phyloP scores from a whole-genome alignment of 2,329 filamentous ascomycete genomes.

The Colletotrichum lupini region DNA sequence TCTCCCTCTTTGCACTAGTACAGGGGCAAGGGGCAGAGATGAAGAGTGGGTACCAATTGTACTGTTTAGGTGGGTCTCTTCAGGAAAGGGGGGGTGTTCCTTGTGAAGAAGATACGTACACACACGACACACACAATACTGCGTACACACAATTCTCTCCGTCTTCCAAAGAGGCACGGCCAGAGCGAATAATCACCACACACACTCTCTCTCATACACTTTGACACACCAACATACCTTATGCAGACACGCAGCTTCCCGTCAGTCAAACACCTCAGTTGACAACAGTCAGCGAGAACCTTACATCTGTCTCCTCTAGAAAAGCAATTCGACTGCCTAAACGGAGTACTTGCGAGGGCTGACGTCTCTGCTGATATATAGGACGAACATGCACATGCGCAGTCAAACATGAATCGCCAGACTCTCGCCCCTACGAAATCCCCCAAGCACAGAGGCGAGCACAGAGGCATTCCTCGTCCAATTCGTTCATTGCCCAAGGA shows the following conservation, averaged over 20 bases:
- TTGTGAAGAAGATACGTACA: not conserved
- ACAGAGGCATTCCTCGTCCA: not conserved
- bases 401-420: not conserved
- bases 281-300: constrained; percentile 15
- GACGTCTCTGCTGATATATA: not conserved
- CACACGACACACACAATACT: not conserved
- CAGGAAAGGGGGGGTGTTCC: not conserved
- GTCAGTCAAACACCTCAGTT: not conserved
- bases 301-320: not conserved
- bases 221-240: too few species aligned
- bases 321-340: not conserved
- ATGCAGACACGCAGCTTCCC: too few species aligned
- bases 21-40: constrained; percentile 32
- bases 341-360: not conserved
- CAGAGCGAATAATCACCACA: not conserved
- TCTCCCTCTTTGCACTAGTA: constrained; percentile 21
- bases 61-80: not conserved
- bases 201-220: not conserved
- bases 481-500: not conserved
- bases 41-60: constrained; percentile 6
- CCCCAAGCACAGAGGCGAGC: not conserved
- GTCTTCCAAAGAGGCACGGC: not conserved
- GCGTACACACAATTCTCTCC: too few species aligned
- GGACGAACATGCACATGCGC: constrained; percentile 4
- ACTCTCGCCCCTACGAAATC: not conserved